Evolutionary conservation across 345 rosid genomes (phyloP).

Genomic region (Citrus inodora): DNA sequence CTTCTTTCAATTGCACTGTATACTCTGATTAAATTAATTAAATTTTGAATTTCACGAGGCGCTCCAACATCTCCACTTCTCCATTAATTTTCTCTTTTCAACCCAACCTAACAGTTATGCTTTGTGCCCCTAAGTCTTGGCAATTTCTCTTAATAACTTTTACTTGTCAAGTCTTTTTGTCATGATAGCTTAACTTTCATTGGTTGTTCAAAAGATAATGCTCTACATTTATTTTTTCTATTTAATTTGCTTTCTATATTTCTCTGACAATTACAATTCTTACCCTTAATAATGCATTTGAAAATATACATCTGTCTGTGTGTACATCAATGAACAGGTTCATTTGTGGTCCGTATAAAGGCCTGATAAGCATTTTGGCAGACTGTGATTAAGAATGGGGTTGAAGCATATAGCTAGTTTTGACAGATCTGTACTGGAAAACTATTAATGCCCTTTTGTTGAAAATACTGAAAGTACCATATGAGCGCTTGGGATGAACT

Average conservation of each 20-base stretch:
- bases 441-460: neutral
- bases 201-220: neutral
- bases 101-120: neutral
- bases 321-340: constrained; percentile 42
- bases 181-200: no score
- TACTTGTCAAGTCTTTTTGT: neutral
- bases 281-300: neutral
- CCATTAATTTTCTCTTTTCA: neutral
- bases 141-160: neutral
- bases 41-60: neutral
- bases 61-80: neutral
- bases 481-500: neutral
- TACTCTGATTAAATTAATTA: neutral
- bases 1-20: neutral
- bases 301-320: neutral
- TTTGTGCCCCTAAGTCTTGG: neutral
- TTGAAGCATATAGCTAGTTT: constrained; percentile 5
- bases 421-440: neutral
- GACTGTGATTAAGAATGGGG: neutral
- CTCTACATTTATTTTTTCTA: neutral
- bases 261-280: neutral
- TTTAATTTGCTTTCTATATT: neutral
- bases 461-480: neutral
- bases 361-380: constrained; percentile 37
- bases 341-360: constrained; percentile 81